Conservation (phyloP, 2,329 filamentous ascomycete species). For the Corynespora cassiicola region DNA sequence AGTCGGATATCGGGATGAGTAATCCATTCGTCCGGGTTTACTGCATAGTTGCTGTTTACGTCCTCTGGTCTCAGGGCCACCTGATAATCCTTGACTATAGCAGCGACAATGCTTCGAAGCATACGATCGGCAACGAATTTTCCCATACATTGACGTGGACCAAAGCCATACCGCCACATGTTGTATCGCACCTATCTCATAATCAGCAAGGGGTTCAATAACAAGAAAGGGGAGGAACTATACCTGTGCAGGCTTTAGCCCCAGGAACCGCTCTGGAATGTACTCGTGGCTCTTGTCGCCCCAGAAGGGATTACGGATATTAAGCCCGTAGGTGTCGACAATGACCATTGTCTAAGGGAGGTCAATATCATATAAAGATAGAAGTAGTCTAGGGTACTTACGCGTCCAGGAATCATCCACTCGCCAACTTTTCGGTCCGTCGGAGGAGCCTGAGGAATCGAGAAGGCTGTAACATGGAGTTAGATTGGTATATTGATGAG, state of each 20-base stretch:
- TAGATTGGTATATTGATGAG: not conserved
- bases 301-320: constrained; percentile 50
- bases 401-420: constrained; percentile 36
- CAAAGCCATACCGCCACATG: constrained; percentile 55
- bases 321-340: constrained; percentile 53
- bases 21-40: too few species aligned
- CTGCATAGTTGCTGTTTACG: too few species aligned
- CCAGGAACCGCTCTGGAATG: constrained; percentile 31
- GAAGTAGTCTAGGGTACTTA: too few species aligned
- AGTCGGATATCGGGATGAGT: too few species aligned
- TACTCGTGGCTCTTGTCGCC: constrained; percentile 43
- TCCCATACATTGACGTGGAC: constrained; percentile 52
- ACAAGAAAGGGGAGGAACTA: not conserved
- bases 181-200: constrained; percentile 44
- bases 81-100: not conserved
- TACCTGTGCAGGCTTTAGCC: constrained; percentile 3
- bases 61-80: not conserved
- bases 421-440: constrained; percentile 27
- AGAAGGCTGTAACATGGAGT: constrained; percentile 36
- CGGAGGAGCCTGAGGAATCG: constrained; percentile 48
- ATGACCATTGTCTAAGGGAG: constrained; percentile 47
- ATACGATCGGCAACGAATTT: constrained; percentile 46
- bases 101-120: constrained; percentile 5
- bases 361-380: not conserved
- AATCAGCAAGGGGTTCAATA: constrained; percentile 8